Percentiles rank a stretch among this genome's conserved stretches.
phyloP scores from a whole-genome alignment of 345 rosid genomes.

The Excoecaria agallocha region DNA sequence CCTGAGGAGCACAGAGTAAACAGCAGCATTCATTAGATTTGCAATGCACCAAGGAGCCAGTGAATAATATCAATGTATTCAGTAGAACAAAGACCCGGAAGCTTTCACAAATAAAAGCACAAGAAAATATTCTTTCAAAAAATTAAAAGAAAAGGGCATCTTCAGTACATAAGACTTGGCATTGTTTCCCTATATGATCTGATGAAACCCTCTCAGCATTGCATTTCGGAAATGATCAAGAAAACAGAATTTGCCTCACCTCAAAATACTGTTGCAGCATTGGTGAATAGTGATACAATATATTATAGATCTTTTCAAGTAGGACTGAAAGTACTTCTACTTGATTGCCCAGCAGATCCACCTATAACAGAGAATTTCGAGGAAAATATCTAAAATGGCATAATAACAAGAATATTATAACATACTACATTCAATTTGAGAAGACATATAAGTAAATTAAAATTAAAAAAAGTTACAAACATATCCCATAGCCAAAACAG shows the following conservation, averaged over 20 bases:
- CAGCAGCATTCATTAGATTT: not conserved
- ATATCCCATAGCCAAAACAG: too few species aligned
- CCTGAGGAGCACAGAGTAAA: slow-evolving; percentile 33
- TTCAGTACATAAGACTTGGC: too few species aligned
- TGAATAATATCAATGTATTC: not conserved
- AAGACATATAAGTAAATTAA: slow-evolving; percentile 5
- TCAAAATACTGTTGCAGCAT: slow-evolving; percentile 42
- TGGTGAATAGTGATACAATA: slow-evolving; percentile 40
- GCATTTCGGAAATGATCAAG: slow-evolving; percentile 2
- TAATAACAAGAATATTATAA: not conserved
- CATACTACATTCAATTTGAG: not conserved
- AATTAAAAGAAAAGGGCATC: not conserved
- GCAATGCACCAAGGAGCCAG: not conserved
- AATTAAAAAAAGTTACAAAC: not conserved
- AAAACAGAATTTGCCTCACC: slow-evolving; percentile 33
- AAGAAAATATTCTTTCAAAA: not conserved
- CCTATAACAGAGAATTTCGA: slow-evolving; percentile 34
- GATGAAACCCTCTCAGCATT: slow-evolving; percentile 28
- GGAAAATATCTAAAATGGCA: not conserved
- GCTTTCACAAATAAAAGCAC: not conserved
- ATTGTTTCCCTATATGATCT: too few species aligned
- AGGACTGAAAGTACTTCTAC: slow-evolving; percentile 51
- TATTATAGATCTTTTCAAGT: slow-evolving; percentile 50
- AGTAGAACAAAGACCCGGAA: not conserved
- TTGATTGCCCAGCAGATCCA: slow-evolving; percentile 82